Conservation (phyloP, 257 asterid genomes). For the Capsicum pubescens region DNA sequence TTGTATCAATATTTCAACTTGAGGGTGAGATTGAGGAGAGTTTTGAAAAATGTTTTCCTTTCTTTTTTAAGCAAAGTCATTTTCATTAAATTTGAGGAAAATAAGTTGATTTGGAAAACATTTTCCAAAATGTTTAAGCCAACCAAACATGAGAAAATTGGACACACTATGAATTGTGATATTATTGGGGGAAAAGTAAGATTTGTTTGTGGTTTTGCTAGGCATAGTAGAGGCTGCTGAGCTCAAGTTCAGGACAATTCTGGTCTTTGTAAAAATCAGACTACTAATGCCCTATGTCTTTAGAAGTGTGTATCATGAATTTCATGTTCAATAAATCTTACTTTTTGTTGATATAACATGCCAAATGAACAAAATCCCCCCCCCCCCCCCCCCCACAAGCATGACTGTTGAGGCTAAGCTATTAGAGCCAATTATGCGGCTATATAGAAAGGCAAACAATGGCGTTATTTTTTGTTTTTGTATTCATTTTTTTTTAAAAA, state of each 20-base stretch:
- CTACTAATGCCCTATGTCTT: not conserved
- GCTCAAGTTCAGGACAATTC: not conserved
- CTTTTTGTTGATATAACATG: too few species aligned
- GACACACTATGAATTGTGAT: not conserved
- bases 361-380: not conserved
- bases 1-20: too few species aligned
- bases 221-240: not conserved
- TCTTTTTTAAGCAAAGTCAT: too few species aligned
- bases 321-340: not conserved
- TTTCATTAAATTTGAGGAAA: too few species aligned
- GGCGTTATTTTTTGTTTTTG: too few species aligned
- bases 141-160: too few species aligned
- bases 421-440: not conserved
- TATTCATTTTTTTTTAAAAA: too few species aligned
- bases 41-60: too few species aligned
- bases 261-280: not conserved
- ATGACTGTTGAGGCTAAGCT: not conserved
- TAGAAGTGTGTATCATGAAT: not conserved
- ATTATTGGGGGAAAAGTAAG: not conserved
- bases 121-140: too few species aligned
- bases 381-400: not conserved
- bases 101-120: too few species aligned
- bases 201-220: not conserved
- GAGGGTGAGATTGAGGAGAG: too few species aligned
- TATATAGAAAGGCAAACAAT: not conserved